Evolutionary conservation across 164 flowering plant species (phyloP).

Genomic region (Saururus chinensis): DNA sequence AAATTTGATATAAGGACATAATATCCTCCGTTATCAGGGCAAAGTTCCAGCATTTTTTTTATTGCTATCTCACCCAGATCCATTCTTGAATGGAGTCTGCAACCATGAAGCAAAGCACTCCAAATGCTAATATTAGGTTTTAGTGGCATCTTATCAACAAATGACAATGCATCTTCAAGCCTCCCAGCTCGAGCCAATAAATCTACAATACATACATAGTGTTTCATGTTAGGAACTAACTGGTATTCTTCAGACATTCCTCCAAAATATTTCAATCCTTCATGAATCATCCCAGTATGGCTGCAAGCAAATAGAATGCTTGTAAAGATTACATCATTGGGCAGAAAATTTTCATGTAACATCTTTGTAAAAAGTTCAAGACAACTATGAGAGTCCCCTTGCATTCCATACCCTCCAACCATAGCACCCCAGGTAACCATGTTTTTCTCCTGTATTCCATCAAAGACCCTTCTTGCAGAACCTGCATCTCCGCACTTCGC

Average conservation of each 20-base stretch:
- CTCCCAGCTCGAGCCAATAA: slow-evolving; percentile 55
- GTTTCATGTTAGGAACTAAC: slow-evolving; percentile 50
- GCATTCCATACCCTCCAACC: slow-evolving; percentile 65
- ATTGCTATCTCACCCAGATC: slow-evolving; percentile 58
- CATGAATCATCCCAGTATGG: slow-evolving; percentile 58
- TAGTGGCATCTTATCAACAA: slow-evolving; percentile 52
- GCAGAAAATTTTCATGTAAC: slow-evolving; percentile 43
- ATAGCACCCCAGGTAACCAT: slow-evolving; percentile 60
- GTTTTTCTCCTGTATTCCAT: slow-evolving; percentile 45
- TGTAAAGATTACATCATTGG: slow-evolving; percentile 53
- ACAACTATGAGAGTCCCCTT: slow-evolving; percentile 41
- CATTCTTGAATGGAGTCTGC: slow-evolving; percentile 44
- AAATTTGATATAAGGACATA: slow-evolving; percentile 53
- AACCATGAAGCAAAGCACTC: slow-evolving; percentile 74
- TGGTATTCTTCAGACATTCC: slow-evolving; percentile 38
- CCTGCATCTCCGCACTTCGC: slow-evolving; percentile 58
- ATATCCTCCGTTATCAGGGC: slow-evolving; percentile 45
- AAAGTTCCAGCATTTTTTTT: slow-evolving; percentile 41
- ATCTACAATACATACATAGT: slow-evolving; percentile 76
- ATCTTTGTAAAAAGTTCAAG: slow-evolving; percentile 38
- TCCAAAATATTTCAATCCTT: slow-evolving; percentile 48
- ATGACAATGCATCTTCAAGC: slow-evolving; percentile 58
- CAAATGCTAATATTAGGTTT: slow-evolving; percentile 35
- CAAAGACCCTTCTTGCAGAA: slow-evolving; percentile 47
- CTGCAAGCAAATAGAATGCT: slow-evolving; percentile 60